A percentile compares a stretch with the other conserved stretches of the same genome.
phyloP scores from a whole-genome alignment of 2,329 filamentous ascomycete species.

The Claviceps paspali region DNA sequence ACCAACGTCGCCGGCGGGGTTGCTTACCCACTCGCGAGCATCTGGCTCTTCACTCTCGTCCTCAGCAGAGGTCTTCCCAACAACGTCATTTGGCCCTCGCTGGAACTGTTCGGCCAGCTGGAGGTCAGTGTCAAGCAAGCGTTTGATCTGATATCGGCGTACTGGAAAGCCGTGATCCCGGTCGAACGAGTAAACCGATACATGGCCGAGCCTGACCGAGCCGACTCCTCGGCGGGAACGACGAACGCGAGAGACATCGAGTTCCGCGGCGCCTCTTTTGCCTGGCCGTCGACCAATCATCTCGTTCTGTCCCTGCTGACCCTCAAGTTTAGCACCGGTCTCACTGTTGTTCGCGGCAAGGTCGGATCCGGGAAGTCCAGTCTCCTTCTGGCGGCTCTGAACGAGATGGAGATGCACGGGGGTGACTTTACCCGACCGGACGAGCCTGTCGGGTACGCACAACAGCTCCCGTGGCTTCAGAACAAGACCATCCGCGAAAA shows the following conservation, averaged over 20 bases:
- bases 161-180: slow-evolving; percentile 72
- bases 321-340: slow-evolving; percentile 30
- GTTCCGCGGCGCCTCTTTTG: slow-evolving; percentile 54
- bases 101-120: slow-evolving; percentile 66
- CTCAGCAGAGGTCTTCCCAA: slow-evolving; percentile 54
- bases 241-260: slow-evolving; percentile 25
- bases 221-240: slow-evolving; percentile 27
- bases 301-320: slow-evolving; percentile 33
- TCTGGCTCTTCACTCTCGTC: slow-evolving; percentile 65
- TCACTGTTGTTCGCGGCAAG: slow-evolving; percentile 42
- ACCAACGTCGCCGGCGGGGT: slow-evolving; percentile 58
- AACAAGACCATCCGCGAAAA: slow-evolving; percentile 51
- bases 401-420: slow-evolving; percentile 50
- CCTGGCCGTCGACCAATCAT: slow-evolving; percentile 56
- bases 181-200: slow-evolving; percentile 71
- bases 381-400: slow-evolving; percentile 41
- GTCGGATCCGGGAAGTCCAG: slow-evolving; percentile 49
- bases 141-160: slow-evolving; percentile 57
- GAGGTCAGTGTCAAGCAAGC: slow-evolving; percentile 59
- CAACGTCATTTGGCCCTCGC: slow-evolving; percentile 73
- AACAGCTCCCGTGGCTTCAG: slow-evolving; percentile 50
- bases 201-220: slow-evolving; percentile 72
- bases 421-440: slow-evolving; percentile 30
- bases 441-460: slow-evolving; percentile 37
- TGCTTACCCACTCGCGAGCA: slow-evolving; percentile 65